Conservation (phyloP, 2,329 filamentous ascomycete genomes). For the Botrytis deweyae region DNA sequence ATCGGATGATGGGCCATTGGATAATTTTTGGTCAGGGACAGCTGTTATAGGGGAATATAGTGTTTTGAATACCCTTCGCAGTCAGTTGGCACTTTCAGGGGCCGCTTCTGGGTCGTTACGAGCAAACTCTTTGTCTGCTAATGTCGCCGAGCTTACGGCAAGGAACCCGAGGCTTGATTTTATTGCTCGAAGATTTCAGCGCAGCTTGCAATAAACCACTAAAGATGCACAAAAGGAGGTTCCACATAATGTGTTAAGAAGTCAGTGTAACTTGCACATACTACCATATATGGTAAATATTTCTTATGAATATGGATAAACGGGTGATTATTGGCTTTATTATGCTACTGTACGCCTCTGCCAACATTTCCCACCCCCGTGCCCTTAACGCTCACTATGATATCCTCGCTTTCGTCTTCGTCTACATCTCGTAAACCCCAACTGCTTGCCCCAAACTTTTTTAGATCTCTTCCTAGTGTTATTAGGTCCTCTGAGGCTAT, state of each 20-base stretch:
- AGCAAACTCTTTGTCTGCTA: slow-evolving; percentile 35
- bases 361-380: slow-evolving; percentile 93
- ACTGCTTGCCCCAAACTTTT: slow-evolving; percentile 82
- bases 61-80: slow-evolving; percentile 37
- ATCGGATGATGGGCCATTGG: slow-evolving; percentile 33
- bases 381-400: slow-evolving; percentile 89
- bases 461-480: slow-evolving; percentile 77
- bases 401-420: slow-evolving; percentile 61
- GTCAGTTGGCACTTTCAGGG: slow-evolving; percentile 37
- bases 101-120: slow-evolving; percentile 35
- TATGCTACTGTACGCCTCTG: slow-evolving; percentile 69
- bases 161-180: slow-evolving; percentile 35
- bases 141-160: slow-evolving; percentile 30
- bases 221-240: slow-evolving; percentile 17
- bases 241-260: neutral
- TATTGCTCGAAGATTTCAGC: slow-evolving; percentile 32
- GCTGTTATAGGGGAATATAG: slow-evolving; percentile 39
- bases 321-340: slow-evolving; percentile 17
- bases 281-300: neutral
- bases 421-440: slow-evolving; percentile 84
- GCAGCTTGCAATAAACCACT: slow-evolving; percentile 26
- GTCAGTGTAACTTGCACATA: neutral
- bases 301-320: neutral
- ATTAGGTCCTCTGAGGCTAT: slow-evolving; percentile 79
- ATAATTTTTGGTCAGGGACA: slow-evolving; percentile 39